Conservation (phyloP, 768 basidiomycete genomes). For the Russula olivacea region DNA sequence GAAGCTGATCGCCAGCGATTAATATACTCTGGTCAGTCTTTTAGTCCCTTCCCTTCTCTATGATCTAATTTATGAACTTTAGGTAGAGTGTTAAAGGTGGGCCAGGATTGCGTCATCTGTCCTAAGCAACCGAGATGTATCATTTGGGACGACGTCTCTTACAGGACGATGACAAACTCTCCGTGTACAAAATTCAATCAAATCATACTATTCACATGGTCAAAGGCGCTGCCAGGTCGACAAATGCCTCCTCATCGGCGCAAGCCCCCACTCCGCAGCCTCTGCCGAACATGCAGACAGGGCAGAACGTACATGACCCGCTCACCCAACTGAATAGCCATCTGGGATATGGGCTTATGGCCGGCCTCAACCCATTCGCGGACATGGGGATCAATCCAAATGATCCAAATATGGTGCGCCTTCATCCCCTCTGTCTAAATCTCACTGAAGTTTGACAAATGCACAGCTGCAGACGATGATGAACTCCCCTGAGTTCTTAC, state of each 20-base stretch:
- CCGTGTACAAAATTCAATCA: slow-evolving; percentile 85
- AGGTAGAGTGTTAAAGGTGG: slow-evolving; percentile 73
- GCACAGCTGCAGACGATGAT: slow-evolving; percentile 76
- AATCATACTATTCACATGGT: slow-evolving; percentile 92
- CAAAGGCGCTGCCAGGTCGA: slow-evolving; percentile 62
- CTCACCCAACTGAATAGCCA: slow-evolving; percentile 78
- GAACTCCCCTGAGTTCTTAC: slow-evolving; percentile 75
- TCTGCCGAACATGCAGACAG: slow-evolving; percentile 83
- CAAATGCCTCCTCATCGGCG: slow-evolving; percentile 32
- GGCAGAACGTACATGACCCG: slow-evolving; percentile 84
- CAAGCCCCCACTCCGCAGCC: slow-evolving; percentile 44
- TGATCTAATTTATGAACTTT: slow-evolving; percentile 4
- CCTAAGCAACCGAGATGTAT: slow-evolving; percentile 7
- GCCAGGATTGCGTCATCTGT: slow-evolving; percentile 15
- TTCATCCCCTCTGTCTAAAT: background rate
- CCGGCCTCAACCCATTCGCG: slow-evolving; percentile 87
- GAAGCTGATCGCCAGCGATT: slow-evolving; percentile 82
- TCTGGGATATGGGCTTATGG: slow-evolving; percentile 72
- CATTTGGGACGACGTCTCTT: background rate
- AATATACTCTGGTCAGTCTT: slow-evolving; percentile 77
- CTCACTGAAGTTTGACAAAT: slow-evolving; percentile 2
- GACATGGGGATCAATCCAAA: slow-evolving; percentile 86
- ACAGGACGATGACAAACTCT: slow-evolving; percentile 77
- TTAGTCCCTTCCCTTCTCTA: background rate
- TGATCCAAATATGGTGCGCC: slow-evolving; percentile 87